These are phyloP conservation scores for Urostyla sp. DNA, from an alignment of 73 alveolate species.

Conservation along the genomic window DNA sequence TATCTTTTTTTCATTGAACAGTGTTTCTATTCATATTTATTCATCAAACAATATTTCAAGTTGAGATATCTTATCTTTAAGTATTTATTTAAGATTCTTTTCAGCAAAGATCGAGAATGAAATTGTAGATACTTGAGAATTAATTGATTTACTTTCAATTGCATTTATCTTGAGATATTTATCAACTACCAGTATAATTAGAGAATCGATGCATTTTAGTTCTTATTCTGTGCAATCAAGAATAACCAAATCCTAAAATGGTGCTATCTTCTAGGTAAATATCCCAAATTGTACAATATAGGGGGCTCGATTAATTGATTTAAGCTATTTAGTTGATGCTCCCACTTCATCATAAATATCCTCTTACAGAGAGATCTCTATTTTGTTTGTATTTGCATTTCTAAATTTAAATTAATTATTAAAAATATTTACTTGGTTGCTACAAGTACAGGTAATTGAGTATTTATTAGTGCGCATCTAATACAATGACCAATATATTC, in stretches of 20 bases:
- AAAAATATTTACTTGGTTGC: constrained; percentile 22
- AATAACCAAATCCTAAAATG: constrained; percentile 12
- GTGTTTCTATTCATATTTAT: no score
- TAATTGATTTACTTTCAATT: no score
- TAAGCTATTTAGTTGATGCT: constrained; percentile 16
- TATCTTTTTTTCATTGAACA: not conserved
- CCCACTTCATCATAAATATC: constrained; percentile 48
- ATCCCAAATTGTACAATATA: constrained; percentile 7
- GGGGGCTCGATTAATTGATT: constrained; percentile 12
- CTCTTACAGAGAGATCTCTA: constrained; percentile 22
- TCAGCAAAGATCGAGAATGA: no score
- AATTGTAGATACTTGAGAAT: no score
- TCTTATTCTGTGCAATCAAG: constrained; percentile 26
- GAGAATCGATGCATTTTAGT: constrained; percentile 14
- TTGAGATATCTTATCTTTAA: no score
- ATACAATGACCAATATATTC: constrained; percentile 42
- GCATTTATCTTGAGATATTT: not conserved
- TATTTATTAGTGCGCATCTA: constrained; percentile 18
- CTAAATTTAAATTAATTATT: not conserved
- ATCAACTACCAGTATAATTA: constrained; percentile 23
- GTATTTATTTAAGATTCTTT: no score
- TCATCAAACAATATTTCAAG: no score
- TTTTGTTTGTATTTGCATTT: constrained; percentile 36
- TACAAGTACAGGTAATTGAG: constrained; percentile 27
- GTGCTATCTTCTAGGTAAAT: constrained; percentile 1